Base-by-base conservation (phyloP, 352 stramenopile genomes). In the Pythium oligandrum region DNA sequence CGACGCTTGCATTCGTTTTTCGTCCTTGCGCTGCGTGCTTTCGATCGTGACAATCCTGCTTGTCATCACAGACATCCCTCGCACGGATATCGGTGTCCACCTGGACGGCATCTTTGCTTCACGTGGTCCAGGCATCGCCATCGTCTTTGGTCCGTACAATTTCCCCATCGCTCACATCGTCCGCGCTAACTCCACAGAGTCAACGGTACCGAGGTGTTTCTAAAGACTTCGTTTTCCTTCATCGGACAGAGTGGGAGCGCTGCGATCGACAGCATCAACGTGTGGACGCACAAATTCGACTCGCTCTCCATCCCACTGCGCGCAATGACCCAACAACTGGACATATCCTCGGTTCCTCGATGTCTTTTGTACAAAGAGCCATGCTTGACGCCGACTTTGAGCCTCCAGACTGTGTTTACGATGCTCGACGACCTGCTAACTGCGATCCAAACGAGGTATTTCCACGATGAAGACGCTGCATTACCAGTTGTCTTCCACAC, bases 371-470 rank as follows among this genome's bases (percentile, higher is more conserved):
- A 66, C 42, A 12, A 49, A 9, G 42, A 40, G n/a, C 6, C 32
- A 4, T 63, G 57, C 32, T 9, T 11, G 33, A 44, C 11, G 4
- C 9, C 48, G 6, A 57, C 17, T 40, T 6, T 87, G 7, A 35
- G 9, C 0, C 47, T 75, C 0, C 37, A 40, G 1, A 74, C 64
- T 0, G 52, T 63, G 1, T 87, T 77, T 33, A 53, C 2, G 0
- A 72, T 83, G 62, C 42, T 84, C 0, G 63, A 87, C 39, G 61
- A 50, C 1, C 53, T 83, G 6, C 57, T 67, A 2, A 45, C 51
- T 0, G 38, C 51, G 6, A 17, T 68, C 4, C 55, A 68, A 33
- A 10, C 7, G 6, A 44, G 33, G 36, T 68, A 51, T 17, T 62
- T 57, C 34, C 8, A 37, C 6, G 6, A 44, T 26, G 17, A 26